These are phyloP conservation scores for Podaxis rugospora DNA, from an alignment of 768 basidiomycete species.

Conservation along the genomic window DNA sequence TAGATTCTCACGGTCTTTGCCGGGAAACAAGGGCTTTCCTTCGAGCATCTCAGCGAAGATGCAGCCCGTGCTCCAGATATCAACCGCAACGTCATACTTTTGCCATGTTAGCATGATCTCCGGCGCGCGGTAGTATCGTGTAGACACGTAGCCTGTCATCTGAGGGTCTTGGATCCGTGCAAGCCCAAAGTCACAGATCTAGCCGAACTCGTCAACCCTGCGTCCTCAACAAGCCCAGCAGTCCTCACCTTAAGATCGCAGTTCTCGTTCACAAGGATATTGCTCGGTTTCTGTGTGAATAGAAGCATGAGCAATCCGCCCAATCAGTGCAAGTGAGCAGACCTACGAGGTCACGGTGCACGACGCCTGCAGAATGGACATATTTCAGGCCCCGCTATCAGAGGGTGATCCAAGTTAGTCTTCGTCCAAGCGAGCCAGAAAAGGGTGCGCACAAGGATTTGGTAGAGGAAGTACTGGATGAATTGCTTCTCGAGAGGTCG, in stretches of 20 bases:
- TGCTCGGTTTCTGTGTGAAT: slow-evolving; percentile 83
- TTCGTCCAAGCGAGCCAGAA: neutral
- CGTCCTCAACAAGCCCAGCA: neutral
- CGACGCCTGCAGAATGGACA: slow-evolving; percentile 98
- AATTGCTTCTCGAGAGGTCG: slow-evolving; percentile 99
- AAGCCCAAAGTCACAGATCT: slow-evolving; percentile 99
- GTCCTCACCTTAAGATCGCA: slow-evolving; percentile 87
- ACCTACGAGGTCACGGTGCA: slow-evolving; percentile 90
- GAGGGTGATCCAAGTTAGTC: slow-evolving; percentile 2
- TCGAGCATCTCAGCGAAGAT: slow-evolving; percentile 99
- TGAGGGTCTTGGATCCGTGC: slow-evolving; percentile 99
- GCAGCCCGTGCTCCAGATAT: slow-evolving; percentile 99
- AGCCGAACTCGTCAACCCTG: slow-evolving; percentile 12
- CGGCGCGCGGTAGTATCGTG: slow-evolving; percentile 96
- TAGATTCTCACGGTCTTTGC: slow-evolving; percentile 89
- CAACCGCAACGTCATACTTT: slow-evolving; percentile 99
- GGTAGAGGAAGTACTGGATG: slow-evolving; percentile 99
- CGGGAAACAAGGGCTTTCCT: slow-evolving; percentile 97
- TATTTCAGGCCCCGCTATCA: slow-evolving; percentile 94
- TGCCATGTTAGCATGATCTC: slow-evolving; percentile 99
- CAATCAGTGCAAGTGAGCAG: neutral
- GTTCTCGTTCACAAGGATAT: slow-evolving; percentile 99
- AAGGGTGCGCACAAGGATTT: slow-evolving; percentile 73
- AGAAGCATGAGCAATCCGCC: slow-evolving; percentile 8
- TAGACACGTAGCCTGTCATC: slow-evolving; percentile 99